Evolutionary conservation across 257 asterid genomes (phyloP), one percentile per base, ranked within the genome.

Genomic region (Henckelia pumila): DNA sequence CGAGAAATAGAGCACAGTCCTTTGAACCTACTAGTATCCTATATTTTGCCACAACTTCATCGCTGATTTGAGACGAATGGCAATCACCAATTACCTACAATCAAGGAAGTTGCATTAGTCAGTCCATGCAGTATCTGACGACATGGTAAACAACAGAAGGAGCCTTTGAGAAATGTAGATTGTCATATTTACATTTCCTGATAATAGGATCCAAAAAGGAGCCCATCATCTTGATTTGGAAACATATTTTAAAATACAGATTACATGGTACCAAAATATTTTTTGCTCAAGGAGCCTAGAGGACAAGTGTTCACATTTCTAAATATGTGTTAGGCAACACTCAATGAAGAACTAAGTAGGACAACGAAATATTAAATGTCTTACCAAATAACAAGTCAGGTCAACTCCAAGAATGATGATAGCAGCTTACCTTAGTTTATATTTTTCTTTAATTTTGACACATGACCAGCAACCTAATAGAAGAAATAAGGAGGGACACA

Each of bases 11-110:
- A 72, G 84, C 83, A 37, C 71, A 78, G 71, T 86, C 95, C 72
- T 79, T 88, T n/a, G 90, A 83, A 74, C 81, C 89, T 64, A 77
- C 81, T 55, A 82, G 61, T 66, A 63, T 56, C 79, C 73, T 88
- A 74, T 86, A 93, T 67, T 70, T 85, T 60, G 68, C 80, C 60
- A 81, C 82, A 75, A 88, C 75, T 68, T 78, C 88, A 62, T 90
- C 95, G 63, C 78, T 73, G 74, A 84, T 76, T 79, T 80, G 79
- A 77, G 82, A 78, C 67, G 90, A 71, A 85, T 90, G 89, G 77
- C 95, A 86, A 76, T 93, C 96, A 4, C 99, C 95, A 84, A 93
- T 86, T 71, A 90, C 95, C 99, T 93, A 79, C 80, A 75, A 61
- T 69, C 68, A 75, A 61, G 58, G 68, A 74, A 74, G 58, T 47